A percentile compares a stretch with the other conserved stretches of the same genome.
phyloP scores from a whole-genome alignment of 1,284 basidiomycete species.

The Melampsora americana region DNA sequence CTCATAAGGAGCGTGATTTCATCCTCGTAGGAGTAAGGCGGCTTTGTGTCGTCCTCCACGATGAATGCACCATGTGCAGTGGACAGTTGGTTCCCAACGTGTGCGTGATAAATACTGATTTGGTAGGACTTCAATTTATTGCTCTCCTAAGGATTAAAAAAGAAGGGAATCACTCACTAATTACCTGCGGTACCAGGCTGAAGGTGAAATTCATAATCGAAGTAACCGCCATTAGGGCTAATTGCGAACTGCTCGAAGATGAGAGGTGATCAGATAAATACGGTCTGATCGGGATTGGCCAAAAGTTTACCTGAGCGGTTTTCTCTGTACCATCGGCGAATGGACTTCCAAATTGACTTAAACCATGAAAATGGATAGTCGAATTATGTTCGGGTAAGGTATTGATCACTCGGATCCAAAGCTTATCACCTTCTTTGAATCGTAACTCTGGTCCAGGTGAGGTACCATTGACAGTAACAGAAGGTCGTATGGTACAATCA shows the following conservation, averaged over 20 bases:
- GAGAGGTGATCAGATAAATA: not conserved
- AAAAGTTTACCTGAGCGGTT: constrained; percentile 47
- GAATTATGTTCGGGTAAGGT: constrained; percentile 45
- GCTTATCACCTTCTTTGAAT: constrained; percentile 47
- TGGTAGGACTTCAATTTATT: not conserved
- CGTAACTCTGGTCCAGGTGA: constrained; percentile 49
- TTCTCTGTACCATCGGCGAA: constrained; percentile 50
- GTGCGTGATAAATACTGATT: constrained; percentile 47
- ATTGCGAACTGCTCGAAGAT: constrained; percentile 25
- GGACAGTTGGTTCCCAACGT: constrained; percentile 49
- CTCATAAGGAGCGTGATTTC: constrained; percentile 47
- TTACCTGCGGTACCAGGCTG: constrained; percentile 14
- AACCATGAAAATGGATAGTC: constrained; percentile 45
- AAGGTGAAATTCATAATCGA: constrained; percentile 37
- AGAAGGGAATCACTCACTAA: constrained; percentile 12
- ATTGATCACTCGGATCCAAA: constrained; percentile 48
- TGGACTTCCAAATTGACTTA: constrained; percentile 48
- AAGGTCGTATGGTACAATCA: constrained; percentile 35
- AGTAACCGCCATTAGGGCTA: constrained; percentile 10
- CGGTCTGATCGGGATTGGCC: not conserved
- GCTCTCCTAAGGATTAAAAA: not conserved
- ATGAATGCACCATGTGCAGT: constrained; percentile 49
- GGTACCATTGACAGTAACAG: constrained; percentile 47
- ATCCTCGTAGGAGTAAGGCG: constrained; percentile 45
- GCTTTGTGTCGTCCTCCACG: constrained; percentile 41